phyloP scores from a whole-genome alignment of 148 eudicot genomes.

The Arbutus unedo region DNA sequence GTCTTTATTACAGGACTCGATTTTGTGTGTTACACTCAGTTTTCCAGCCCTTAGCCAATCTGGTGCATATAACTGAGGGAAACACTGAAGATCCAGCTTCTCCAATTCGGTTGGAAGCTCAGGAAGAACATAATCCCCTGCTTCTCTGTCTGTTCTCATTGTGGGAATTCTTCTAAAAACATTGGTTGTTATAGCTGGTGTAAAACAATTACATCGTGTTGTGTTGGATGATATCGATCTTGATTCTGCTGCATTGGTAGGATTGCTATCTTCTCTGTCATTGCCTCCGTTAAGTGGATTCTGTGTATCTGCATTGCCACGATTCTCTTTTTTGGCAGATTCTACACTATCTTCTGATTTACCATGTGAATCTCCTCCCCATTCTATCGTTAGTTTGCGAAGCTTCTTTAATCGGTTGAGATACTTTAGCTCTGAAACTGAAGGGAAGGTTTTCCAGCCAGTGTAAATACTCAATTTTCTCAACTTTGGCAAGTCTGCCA shows the following conservation, averaged over 20 bases:
- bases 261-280: not conserved
- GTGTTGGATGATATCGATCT: not conserved
- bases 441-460: conserved; percentile 17
- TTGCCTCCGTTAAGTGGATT: not conserved
- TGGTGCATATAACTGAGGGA: conserved; percentile 15
- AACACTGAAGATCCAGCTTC: conserved; percentile 35
- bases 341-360: not conserved
- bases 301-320: not conserved
- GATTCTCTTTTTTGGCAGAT: not conserved
- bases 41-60: conserved; percentile 18
- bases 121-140: not conserved
- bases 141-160: not conserved
- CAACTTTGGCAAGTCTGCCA: conserved; percentile 21
- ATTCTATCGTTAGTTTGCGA: conserved; percentile 20
- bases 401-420: conserved; percentile 9
- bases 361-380: conserved; percentile 18
- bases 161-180: not conserved
- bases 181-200: not conserved
- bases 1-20: too few species aligned
- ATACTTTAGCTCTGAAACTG: not conserved
- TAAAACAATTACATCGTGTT: not conserved
- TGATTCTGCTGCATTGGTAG: not conserved
- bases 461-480: conserved; percentile 31
- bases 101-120: conserved; percentile 14
- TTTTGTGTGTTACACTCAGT: too few species aligned